Base-by-base conservation (phyloP, 2,329 filamentous ascomycete species). In the Aureobasidium mangrovei region DNA sequence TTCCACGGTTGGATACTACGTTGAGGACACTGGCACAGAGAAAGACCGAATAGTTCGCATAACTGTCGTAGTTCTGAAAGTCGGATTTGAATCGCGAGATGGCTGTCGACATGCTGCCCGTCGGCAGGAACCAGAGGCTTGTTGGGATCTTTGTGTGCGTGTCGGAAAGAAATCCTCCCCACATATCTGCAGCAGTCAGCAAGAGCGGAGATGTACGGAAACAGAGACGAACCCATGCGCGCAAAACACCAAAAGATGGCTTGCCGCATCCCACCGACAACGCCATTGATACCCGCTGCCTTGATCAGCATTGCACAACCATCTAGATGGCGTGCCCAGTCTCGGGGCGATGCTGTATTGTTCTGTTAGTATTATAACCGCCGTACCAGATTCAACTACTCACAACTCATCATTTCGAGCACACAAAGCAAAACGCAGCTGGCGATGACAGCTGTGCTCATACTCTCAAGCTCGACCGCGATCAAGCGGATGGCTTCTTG, bases 1-100 rank as follows among this genome's bases (percentile, higher is more conserved):
- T 38, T 9, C 31, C 49, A 2, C 40, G 49, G 18, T 44, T 41
- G 1, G 53, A 54, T 7, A 61, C 57, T 0, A 60, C 62, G 32
- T 66, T 63, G 32, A 65, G 60, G 2, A 74, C 73, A 54, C 72
- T 73, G 3, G 78, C 74, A 48, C 73, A 76, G 1, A 83, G 70
- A 58, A 78, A 83, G 2, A 83, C 78, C 6, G 79, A 72, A 58
- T 78, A 79, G 59, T 82, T 82, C 32, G 80, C 80, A 57, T 80
- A 74, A 72, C 77, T 79, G 59, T 83, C 80, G 70, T 54, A 75
- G 59, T 41, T 63, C 8, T 47, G 42, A 12, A 54, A 54, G 24
- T 54, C 53, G 7, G 43, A 28, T 5, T 54, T 54, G 43, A 54
- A 54, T 7, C 31, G 7, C 2, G 36, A 35, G 5, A 54, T 46